Evolutionary conservation across 2,329 filamentous ascomycete species (phyloP).

Genomic region (Microdochium nivale): DNA sequence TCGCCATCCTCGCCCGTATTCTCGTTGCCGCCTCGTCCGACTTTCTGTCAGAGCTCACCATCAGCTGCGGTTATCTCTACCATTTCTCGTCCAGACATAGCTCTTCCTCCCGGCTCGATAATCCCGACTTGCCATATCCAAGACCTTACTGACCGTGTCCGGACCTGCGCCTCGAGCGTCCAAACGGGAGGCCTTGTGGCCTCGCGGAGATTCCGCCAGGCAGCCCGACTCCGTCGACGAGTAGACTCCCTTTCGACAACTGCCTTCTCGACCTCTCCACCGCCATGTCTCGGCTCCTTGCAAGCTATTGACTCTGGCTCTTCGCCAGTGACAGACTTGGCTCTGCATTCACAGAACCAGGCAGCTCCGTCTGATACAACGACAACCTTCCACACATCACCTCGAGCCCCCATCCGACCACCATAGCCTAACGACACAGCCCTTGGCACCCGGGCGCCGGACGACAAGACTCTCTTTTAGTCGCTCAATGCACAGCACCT

Average conservation of each 20-base stretch:
- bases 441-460: not conserved
- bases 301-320: conserved; percentile 29
- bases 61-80: too few species aligned
- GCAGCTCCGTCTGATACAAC: conserved; percentile 5
- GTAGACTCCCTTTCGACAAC: not conserved
- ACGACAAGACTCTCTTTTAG: not conserved
- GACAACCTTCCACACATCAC: not conserved
- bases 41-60: too few species aligned
- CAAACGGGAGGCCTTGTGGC: not conserved
- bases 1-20: too few species aligned
- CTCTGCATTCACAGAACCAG: conserved; percentile 10
- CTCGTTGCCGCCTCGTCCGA: too few species aligned
- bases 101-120: too few species aligned
- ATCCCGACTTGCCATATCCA: too few species aligned
- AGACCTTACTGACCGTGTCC: not conserved
- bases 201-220: not conserved
- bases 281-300: conserved; percentile 28
- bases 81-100: too few species aligned
- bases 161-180: not conserved
- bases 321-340: conserved; percentile 23
- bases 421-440: not conserved
- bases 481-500: not conserved
- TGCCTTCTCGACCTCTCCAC: conserved; percentile 4
- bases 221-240: not conserved
- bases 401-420: not conserved